Conservation (phyloP, 306 rosid genomes). For the Adenanthera pavonina region DNA sequence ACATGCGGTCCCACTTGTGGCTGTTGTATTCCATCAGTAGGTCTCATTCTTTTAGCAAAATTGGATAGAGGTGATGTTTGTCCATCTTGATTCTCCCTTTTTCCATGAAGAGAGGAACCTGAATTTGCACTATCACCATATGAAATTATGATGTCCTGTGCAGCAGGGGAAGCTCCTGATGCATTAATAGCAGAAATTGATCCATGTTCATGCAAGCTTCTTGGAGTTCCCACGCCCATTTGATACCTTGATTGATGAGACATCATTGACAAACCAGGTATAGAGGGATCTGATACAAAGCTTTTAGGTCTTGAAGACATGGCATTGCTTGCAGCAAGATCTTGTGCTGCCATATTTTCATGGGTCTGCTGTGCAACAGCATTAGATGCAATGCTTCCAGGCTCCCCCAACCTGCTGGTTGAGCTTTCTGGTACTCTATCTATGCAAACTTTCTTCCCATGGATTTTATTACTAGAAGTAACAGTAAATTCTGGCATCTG, state of each 20-base stretch:
- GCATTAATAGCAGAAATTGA: slow-evolving; percentile 59
- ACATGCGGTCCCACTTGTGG: slow-evolving; percentile 60
- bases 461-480: slow-evolving; percentile 64
- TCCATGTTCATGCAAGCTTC: slow-evolving; percentile 75
- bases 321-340: slow-evolving; percentile 55
- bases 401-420: slow-evolving; percentile 64
- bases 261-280: slow-evolving; percentile 58
- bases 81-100: slow-evolving; percentile 84
- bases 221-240: slow-evolving; percentile 67
- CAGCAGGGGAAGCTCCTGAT: slow-evolving; percentile 64
- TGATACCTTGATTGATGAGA: slow-evolving; percentile 70
- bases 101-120: slow-evolving; percentile 60
- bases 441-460: slow-evolving; percentile 82
- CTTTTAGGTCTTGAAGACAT: slow-evolving; percentile 66
- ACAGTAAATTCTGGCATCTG: slow-evolving; percentile 79
- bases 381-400: slow-evolving; percentile 66
- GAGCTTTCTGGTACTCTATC: slow-evolving; percentile 77
- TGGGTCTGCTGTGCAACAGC: slow-evolving; percentile 55
- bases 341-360: slow-evolving; percentile 66
- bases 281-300: slow-evolving; percentile 67
- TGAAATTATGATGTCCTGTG: slow-evolving; percentile 69
- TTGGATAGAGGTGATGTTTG: slow-evolving; percentile 71
- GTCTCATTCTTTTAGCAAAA: slow-evolving; percentile 71
- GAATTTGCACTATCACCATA: slow-evolving; percentile 65
- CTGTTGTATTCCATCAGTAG: slow-evolving; percentile 72